These are phyloP conservation scores for Setaria viridis DNA, from an alignment of 202 grass and related monocot species.

Conservation along the genomic window DNA sequence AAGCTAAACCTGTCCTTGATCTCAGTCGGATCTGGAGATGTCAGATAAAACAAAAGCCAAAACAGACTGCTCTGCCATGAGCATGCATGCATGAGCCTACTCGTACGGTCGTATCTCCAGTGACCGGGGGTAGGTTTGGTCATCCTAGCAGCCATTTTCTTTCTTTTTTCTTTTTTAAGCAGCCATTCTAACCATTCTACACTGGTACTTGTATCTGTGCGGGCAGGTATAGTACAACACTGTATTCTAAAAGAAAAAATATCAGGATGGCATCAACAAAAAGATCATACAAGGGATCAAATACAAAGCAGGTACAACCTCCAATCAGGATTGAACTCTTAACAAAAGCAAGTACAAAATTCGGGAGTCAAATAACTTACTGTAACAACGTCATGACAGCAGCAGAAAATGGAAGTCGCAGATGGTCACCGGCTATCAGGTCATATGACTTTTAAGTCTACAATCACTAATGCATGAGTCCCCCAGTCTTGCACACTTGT, in stretches of 20 bases:
- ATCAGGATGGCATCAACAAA: not conserved
- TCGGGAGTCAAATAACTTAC: not conserved
- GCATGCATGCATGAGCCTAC: not conserved
- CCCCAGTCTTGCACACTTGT: not conserved
- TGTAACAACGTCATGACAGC: not conserved
- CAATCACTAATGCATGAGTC: not conserved
- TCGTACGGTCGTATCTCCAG: not conserved
- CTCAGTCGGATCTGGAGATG: not conserved
- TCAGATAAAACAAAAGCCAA: not conserved
- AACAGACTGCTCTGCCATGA: not conserved
- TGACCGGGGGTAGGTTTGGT: too few species aligned
- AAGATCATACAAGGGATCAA: not conserved
- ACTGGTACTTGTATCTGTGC: too few species aligned
- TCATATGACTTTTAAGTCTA: not conserved
- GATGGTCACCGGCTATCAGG: not conserved
- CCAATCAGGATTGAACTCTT: slow-evolving; percentile 1
- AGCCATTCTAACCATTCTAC: too few species aligned
- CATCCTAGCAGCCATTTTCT: too few species aligned
- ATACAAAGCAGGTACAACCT: not conserved
- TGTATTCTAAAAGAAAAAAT: not conserved
- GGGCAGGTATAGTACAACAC: too few species aligned
- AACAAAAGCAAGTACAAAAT: not conserved
- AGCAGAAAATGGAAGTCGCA: not conserved
- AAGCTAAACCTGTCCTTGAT: not conserved
- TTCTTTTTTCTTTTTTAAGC: too few species aligned